Evolutionary conservation across 768 basidiomycete species (phyloP).

Genomic region (Leccinum sublutescens): DNA sequence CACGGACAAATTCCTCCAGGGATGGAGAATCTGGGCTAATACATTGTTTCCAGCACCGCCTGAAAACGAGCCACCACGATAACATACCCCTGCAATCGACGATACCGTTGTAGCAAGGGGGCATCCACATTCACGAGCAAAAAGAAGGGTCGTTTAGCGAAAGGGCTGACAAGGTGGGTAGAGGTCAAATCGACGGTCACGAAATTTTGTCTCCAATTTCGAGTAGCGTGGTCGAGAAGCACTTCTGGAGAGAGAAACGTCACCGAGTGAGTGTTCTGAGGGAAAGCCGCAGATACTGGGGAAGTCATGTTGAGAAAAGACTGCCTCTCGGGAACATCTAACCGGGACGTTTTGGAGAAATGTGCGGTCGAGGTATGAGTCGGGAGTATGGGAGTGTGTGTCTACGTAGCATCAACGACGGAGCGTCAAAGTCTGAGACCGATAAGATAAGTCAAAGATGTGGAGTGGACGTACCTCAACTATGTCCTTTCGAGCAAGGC

Average conservation of each 20-base stretch:
- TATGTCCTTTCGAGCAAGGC: constrained; percentile 29
- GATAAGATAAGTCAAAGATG: background rate
- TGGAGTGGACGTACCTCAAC: constrained; percentile 15
- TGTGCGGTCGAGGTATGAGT: background rate
- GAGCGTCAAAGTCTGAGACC: background rate
- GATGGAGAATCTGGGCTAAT: constrained; percentile 31
- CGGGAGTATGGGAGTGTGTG: background rate
- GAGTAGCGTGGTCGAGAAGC: constrained; percentile 74
- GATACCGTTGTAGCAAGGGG: constrained; percentile 68
- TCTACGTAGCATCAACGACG: constrained; percentile 6
- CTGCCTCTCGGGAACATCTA: constrained; percentile 5
- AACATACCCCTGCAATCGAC: constrained; percentile 52
- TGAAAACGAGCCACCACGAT: background rate
- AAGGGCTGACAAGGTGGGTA: constrained; percentile 56
- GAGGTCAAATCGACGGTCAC: constrained; percentile 76
- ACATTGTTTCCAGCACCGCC: constrained; percentile 9
- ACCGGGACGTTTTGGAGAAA: background rate
- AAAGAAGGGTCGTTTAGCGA: constrained; percentile 87
- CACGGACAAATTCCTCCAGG: constrained; percentile 71
- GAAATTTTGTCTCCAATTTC: constrained; percentile 74
- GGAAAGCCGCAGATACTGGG: constrained; percentile 13
- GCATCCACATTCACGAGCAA: constrained; percentile 83
- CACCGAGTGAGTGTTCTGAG: constrained; percentile 21
- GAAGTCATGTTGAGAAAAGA: constrained; percentile 25
- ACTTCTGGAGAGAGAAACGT: constrained; percentile 46